A percentile compares a stretch with the other conserved stretches of the same genome.
phyloP scores from a whole-genome alignment of 2,329 filamentous ascomycete species.

The Cadophora sp. region DNA sequence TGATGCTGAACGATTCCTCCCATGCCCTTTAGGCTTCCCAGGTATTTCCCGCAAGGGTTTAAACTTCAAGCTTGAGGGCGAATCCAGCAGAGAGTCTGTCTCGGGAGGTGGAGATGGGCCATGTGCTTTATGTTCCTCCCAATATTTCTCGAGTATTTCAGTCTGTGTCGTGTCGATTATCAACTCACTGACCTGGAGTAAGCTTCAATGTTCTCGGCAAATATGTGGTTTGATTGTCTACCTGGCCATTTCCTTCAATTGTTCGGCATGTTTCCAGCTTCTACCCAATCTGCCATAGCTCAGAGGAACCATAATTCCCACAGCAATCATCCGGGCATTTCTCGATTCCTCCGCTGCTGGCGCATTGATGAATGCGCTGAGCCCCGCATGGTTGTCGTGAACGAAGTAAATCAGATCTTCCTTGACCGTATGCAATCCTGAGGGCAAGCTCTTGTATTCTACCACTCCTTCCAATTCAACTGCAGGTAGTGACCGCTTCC shows the following conservation, averaged over 20 bases:
- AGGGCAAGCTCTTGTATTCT: conserved; percentile 96
- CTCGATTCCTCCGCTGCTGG: conserved; percentile 80
- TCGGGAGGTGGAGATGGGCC: conserved; percentile 32
- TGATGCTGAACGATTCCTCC: conserved; percentile 64
- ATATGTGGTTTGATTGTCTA: conserved; percentile 48
- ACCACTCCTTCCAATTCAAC: conserved; percentile 84
- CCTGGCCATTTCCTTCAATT: conserved; percentile 76
- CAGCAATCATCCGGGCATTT: conserved; percentile 91
- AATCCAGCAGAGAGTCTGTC: conserved; percentile 42
- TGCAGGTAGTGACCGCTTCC: conserved; percentile 77
- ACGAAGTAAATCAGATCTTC: conserved; percentile 95
- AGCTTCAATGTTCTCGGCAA: conserved; percentile 9
- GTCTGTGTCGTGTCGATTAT: conserved; percentile 70
- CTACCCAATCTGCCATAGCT: conserved; percentile 86
- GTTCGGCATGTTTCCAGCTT: conserved; percentile 85
- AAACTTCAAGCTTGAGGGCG: conserved; percentile 53
- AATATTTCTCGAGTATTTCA: conserved; percentile 77
- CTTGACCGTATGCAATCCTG: conserved; percentile 85
- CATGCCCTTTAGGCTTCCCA: conserved; percentile 51
- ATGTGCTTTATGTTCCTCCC: conserved; percentile 65
- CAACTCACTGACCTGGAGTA: conserved; percentile 55
- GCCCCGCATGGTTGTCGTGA: conserved; percentile 81
- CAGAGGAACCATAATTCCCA: conserved; percentile 86
- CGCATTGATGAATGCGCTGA: conserved; percentile 90
- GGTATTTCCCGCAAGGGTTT: conserved; percentile 46